These are phyloP conservation scores for Cadophora sp. DNA, from an alignment of 2,329 filamentous ascomycete genomes.

Conservation along the genomic window DNA sequence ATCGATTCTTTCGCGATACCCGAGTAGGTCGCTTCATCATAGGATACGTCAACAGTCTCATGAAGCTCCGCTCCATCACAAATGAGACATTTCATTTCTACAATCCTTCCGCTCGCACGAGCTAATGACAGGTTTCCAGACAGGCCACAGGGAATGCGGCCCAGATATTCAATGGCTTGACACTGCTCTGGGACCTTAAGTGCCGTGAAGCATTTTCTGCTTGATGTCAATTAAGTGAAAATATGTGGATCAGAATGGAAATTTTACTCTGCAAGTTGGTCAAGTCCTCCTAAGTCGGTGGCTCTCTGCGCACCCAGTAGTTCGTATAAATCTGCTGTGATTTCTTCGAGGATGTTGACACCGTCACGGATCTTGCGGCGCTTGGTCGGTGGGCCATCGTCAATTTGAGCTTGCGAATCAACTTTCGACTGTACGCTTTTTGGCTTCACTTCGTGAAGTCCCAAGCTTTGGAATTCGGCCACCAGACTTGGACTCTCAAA, in stretches of 20 bases:
- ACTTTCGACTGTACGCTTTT: background rate
- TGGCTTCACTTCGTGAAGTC: constrained; percentile 24
- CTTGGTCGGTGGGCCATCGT: constrained; percentile 37
- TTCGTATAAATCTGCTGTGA: constrained; percentile 44
- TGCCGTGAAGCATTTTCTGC: constrained; percentile 51
- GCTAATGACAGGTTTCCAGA: constrained; percentile 51
- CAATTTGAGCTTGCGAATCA: background rate
- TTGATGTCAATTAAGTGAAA: constrained; percentile 17
- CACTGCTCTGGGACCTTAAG: constrained; percentile 58
- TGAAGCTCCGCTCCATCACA: constrained; percentile 38
- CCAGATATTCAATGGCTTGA: constrained; percentile 59
- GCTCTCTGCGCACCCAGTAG: constrained; percentile 46
- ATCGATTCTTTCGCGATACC: constrained; percentile 49
- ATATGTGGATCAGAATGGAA: background rate
- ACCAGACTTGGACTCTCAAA: constrained; percentile 38
- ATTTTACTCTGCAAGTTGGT: constrained; percentile 56
- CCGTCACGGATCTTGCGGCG: constrained; percentile 44
- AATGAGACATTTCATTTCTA: constrained; percentile 38
- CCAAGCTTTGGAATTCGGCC: constrained; percentile 35
- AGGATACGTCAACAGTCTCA: constrained; percentile 21
- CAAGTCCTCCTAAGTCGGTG: constrained; percentile 48
- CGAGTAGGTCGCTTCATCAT: constrained; percentile 30
- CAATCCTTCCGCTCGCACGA: constrained; percentile 40
- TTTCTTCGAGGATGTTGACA: constrained; percentile 39
- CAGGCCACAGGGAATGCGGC: constrained; percentile 62